Evolutionary conservation across 2,329 filamentous ascomycete genomes (phyloP), one percentile per base, ranked within the genome.

Genomic region (Xylaria digitata): DNA sequence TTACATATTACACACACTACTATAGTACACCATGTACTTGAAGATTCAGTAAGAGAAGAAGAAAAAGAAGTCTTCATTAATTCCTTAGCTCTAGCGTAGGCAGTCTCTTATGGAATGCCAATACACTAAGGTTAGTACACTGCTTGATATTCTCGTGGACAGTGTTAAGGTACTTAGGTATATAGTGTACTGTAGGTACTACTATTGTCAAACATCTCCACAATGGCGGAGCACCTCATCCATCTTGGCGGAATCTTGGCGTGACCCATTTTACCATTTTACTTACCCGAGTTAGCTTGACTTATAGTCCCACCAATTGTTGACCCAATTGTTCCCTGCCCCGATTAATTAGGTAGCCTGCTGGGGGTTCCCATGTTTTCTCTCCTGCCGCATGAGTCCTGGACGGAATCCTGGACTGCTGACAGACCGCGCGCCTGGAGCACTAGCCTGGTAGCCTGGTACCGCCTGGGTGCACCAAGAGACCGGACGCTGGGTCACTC

Each of bases 401-500:
- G 23, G 37, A 11, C 45, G 23, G 56, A 37, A 42, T 60, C 45
- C 34, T 58, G 30, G 55, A 32, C 43, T 23, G 37, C 42, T 58
- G 30, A 37, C 43, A 46, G 23, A 5, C 26, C 26, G 26, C 26
- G 26, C 26, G 26, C 26, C 26, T 26, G 26, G 26, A 3, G 26
- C 26, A 26, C 26, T 26, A 26, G 26, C 26, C 26, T 26, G 26
- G 26, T 26, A 26, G 26, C 26, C 26, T 26, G 26, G 26, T 26
- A 26, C 26, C 26, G 26, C 26, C 50, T 26, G 26, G 52, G 43
- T 50, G 65, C 54, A 67, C 65, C 65, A 64, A 52, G 60, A 63
- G 34, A 43, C 50, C 56, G 65, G 65, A 37, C 55, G 61, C 65
- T 67, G 65, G 65, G 65, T 64, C 65, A 40, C 56, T 67, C 26